These are phyloP conservation scores for Pythium utonaiense DNA, from an alignment of 352 stramenopile genomes.

Conservation along the genomic window DNA sequence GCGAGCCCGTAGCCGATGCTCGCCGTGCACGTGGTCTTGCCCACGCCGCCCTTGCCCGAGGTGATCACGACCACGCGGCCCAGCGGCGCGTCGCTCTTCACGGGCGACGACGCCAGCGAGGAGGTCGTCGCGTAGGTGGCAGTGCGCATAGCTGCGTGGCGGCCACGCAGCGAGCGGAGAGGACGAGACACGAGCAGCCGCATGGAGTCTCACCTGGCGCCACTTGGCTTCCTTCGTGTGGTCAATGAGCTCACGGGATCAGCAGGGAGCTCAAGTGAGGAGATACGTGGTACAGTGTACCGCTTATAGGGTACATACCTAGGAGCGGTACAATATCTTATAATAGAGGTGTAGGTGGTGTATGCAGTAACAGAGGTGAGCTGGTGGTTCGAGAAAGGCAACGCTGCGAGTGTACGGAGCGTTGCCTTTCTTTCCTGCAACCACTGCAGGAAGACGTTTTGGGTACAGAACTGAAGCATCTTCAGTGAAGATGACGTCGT, in stretches of 20 bases:
- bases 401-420: too few species aligned
- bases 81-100: constrained; percentile 9
- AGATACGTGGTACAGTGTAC: constrained; percentile 1
- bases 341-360: too few species aligned
- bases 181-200: not conserved
- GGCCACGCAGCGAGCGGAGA: not conserved
- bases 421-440: too few species aligned
- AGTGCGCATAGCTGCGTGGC: not conserved
- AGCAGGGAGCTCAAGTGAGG: not conserved
- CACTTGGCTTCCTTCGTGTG: constrained; percentile 1
- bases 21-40: constrained; percentile 91
- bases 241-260: constrained; percentile 6
- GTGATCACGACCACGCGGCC: constrained; percentile 89
- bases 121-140: not conserved
- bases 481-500: not conserved
- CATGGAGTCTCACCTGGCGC: not conserved
- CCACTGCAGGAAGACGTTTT: too few species aligned
- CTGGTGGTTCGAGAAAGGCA: not conserved
- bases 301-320: not conserved
- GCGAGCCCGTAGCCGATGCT: constrained; percentile 84
- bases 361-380: not conserved
- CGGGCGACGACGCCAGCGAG: not conserved
- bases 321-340: too few species aligned
- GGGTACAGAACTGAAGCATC: too few species aligned
- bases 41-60: constrained; percentile 91